phyloP scores from a whole-genome alignment of 208 protist genomes.

The Acanthamoeba royreba region DNA sequence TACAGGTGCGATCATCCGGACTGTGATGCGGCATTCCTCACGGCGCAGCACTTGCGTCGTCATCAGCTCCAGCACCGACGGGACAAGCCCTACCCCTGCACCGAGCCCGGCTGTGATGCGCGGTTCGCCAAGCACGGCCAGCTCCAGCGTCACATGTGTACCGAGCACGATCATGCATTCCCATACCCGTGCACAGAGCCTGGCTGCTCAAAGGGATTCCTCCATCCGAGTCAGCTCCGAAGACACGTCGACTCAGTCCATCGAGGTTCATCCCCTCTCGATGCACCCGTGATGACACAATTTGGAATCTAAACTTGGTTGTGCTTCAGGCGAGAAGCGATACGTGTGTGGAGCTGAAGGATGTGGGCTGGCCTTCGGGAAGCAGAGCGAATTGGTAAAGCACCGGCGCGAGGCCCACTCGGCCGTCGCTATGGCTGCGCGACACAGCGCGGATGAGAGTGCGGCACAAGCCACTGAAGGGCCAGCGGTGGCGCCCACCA shows the following conservation, averaged over 20 bases:
- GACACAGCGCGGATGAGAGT: background rate
- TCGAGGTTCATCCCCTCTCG: no score
- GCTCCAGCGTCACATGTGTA: background rate
- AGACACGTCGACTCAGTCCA: background rate
- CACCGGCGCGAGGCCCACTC: background rate
- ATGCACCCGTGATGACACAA: background rate
- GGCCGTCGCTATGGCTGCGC: background rate
- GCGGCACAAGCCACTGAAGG: background rate
- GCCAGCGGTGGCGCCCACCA: background rate
- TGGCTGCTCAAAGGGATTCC: background rate
- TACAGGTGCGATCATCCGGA: background rate
- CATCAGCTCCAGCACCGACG: background rate
- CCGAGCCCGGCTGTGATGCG: background rate
- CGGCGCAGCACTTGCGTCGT: background rate
- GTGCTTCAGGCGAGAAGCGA: background rate
- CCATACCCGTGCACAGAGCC: background rate
- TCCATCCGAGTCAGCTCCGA: background rate
- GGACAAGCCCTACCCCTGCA: slow-evolving; percentile 5
- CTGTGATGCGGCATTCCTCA: background rate
- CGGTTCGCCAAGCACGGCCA: slow-evolving; percentile 31
- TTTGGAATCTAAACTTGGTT: background rate
- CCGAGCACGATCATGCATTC: background rate
- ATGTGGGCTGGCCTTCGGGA: background rate
- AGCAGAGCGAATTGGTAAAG: background rate
- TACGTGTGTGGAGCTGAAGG: background rate